Percentiles rank a stretch among this genome's conserved stretches.
Conservation (phyloP, 768 basidiomycete species). For the Psilocybe cubensis region DNA sequence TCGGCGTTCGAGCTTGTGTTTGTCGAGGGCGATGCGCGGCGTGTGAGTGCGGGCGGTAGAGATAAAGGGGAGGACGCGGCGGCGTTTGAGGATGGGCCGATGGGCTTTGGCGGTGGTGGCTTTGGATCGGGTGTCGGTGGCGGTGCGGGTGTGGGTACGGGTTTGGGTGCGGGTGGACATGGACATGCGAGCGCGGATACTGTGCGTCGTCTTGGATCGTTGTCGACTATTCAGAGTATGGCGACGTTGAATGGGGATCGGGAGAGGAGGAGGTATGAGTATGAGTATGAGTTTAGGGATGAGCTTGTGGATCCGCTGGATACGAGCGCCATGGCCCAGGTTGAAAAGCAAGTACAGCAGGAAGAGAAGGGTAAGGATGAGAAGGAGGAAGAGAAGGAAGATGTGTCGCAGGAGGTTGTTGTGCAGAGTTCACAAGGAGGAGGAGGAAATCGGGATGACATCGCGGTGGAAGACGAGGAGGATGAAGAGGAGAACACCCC, state of each 20-base stretch:
- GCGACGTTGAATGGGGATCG: slow-evolving; percentile 13
- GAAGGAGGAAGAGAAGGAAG: slow-evolving; percentile 15
- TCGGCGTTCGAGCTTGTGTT: neutral
- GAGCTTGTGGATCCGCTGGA: too few species aligned
- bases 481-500: slow-evolving; percentile 17
- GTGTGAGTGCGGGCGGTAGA: too few species aligned
- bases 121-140: too few species aligned
- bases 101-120: neutral
- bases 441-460: neutral
- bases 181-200: too few species aligned
- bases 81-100: neutral
- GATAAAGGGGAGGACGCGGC: neutral
- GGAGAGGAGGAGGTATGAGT: too few species aligned
- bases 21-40: neutral
- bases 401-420: slow-evolving; percentile 9
- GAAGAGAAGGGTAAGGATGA: slow-evolving; percentile 12
- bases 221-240: slow-evolving; percentile 18
- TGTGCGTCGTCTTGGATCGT: slow-evolving; percentile 11
- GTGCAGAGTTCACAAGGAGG: neutral
- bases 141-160: too few species aligned
- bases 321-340: too few species aligned
- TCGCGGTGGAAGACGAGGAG: neutral
- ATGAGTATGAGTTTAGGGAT: too few species aligned
- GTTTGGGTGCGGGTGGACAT: too few species aligned
- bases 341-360: too few species aligned